A percentile compares a stretch with the other conserved stretches of the same genome.
These are phyloP conservation scores for Saccharomycopsis microspora DNA, from an alignment of 805 yeast genomes.

Conservation along the genomic window DNA sequence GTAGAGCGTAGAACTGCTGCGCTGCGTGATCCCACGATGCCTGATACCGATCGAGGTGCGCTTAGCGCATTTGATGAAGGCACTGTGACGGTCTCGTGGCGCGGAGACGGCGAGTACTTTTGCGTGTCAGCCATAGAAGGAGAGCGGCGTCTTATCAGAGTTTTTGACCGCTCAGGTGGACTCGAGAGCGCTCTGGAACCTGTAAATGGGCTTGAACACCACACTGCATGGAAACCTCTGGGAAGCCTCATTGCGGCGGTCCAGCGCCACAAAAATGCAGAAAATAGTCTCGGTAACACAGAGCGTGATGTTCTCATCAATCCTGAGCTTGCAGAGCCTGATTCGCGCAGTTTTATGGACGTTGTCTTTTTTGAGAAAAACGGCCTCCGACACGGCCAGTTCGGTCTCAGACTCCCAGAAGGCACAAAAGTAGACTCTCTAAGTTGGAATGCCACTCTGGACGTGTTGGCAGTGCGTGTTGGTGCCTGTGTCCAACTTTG, in stretches of 20 bases:
- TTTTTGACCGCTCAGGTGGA: constrained; percentile 68
- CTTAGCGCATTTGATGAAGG: constrained; percentile 43
- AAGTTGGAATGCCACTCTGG: constrained; percentile 76
- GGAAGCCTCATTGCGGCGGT: constrained; percentile 80
- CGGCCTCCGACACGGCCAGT: constrained; percentile 86
- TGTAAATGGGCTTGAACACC: constrained; percentile 66
- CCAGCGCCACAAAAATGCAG: constrained; percentile 34
- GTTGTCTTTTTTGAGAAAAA: constrained; percentile 84
- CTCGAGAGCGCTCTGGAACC: constrained; percentile 84
- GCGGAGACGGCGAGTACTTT: constrained; percentile 88
- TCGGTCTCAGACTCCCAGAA: constrained; percentile 52
- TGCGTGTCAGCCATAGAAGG: constrained; percentile 54
- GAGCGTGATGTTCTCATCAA: constrained; percentile 15
- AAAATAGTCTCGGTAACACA: constrained; percentile 1
- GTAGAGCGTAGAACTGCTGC: constrained; percentile 54
- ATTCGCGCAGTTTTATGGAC: constrained; percentile 30
- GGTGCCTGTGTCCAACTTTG: constrained; percentile 64
- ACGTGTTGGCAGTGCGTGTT: constrained; percentile 61
- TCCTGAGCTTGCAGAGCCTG: constrained; percentile 32
- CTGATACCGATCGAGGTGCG: constrained; percentile 51
- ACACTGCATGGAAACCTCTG: constrained; percentile 80
- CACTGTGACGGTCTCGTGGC: constrained; percentile 61
- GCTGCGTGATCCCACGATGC: constrained; percentile 84
- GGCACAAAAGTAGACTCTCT: constrained; percentile 37
- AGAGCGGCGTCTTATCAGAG: constrained; percentile 68